These are phyloP conservation scores for Tylopilus sp. DNA, from an alignment of 768 basidiomycete species.

Conservation along the genomic window DNA sequence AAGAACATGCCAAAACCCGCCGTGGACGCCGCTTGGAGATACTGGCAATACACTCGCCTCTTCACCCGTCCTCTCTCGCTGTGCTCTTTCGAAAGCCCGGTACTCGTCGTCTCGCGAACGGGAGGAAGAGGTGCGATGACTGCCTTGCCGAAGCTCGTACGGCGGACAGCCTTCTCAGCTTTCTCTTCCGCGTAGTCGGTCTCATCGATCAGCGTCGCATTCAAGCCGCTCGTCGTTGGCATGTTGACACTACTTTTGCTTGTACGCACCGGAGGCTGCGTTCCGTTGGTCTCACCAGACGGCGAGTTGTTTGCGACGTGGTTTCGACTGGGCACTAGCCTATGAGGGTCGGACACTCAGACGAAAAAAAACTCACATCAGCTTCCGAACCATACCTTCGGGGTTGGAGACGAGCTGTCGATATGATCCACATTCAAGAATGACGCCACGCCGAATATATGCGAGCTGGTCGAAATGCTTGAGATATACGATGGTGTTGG, in stretches of 20 bases:
- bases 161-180: constrained; percentile 55
- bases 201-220: constrained; percentile 24
- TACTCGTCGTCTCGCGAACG: constrained; percentile 36
- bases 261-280: constrained; percentile 45
- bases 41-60: constrained; percentile 66
- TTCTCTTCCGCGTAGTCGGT: constrained; percentile 25
- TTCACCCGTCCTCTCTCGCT: constrained; percentile 82
- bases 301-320: constrained; percentile 43
- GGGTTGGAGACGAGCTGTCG: constrained; percentile 53
- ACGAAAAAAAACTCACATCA: constrained; percentile 54
- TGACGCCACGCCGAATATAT: constrained; percentile 78
- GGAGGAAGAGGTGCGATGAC: constrained; percentile 42
- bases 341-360: not conserved
- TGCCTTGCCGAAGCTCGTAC: constrained; percentile 58
- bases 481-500: constrained; percentile 84
- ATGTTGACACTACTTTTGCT: constrained; percentile 25
- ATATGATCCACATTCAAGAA: constrained; percentile 74
- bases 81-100: constrained; percentile 64
- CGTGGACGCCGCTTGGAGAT: constrained; percentile 77
- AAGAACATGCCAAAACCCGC: constrained; percentile 68
- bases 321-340: constrained; percentile 33
- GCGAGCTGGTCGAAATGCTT: constrained; percentile 70
- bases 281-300: constrained; percentile 41
- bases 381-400: constrained; percentile 65
- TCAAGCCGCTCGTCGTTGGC: constrained; percentile 15